A percentile compares a stretch with the other conserved stretches of the same genome.
Conservation (phyloP, 495 filamentous ascomycete species). For the Penicillium riverlandense region DNA sequence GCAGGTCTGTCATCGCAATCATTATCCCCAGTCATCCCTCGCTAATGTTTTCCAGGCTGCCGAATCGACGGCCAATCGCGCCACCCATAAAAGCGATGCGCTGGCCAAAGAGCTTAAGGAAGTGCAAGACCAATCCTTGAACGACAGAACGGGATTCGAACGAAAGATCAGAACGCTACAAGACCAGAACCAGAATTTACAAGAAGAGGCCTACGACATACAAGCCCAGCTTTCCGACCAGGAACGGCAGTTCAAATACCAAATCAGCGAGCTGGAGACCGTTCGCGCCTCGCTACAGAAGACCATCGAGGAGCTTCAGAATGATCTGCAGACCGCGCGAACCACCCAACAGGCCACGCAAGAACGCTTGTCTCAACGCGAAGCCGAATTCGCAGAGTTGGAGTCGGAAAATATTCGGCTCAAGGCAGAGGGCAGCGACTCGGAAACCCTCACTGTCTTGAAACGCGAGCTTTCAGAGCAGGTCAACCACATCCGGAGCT, state of each 20-base stretch:
- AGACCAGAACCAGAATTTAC: constrained; percentile 61
- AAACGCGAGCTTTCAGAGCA: constrained; percentile 85
- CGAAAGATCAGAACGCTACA: constrained; percentile 60
- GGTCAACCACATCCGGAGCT: constrained; percentile 74
- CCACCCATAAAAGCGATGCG: constrained; percentile 62
- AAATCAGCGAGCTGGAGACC: constrained; percentile 62
- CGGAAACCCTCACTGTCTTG: constrained; percentile 72
- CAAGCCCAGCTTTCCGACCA: constrained; percentile 62
- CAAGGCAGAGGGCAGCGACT: constrained; percentile 79
- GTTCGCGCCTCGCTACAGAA: constrained; percentile 60
- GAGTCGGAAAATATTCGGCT: constrained; percentile 76
- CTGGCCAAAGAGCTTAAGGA: constrained; percentile 67
- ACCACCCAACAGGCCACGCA: constrained; percentile 56
- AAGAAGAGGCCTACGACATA: constrained; percentile 74
- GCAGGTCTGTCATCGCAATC: constrained; percentile 41
- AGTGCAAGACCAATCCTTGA: constrained; percentile 54
- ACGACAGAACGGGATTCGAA: constrained; percentile 65
- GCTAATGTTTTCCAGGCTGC: constrained; percentile 32
- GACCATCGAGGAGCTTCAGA: constrained; percentile 62
- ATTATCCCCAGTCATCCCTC: no score
- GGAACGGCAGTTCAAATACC: constrained; percentile 62
- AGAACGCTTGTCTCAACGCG: constrained; percentile 56
- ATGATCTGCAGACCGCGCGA: constrained; percentile 60
- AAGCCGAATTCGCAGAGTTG: constrained; percentile 60
- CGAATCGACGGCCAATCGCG: constrained; percentile 61